These are phyloP conservation scores for Melampsora larici-populina DNA, from an alignment of 1,284 basidiomycete genomes.

Conservation along the genomic window DNA sequence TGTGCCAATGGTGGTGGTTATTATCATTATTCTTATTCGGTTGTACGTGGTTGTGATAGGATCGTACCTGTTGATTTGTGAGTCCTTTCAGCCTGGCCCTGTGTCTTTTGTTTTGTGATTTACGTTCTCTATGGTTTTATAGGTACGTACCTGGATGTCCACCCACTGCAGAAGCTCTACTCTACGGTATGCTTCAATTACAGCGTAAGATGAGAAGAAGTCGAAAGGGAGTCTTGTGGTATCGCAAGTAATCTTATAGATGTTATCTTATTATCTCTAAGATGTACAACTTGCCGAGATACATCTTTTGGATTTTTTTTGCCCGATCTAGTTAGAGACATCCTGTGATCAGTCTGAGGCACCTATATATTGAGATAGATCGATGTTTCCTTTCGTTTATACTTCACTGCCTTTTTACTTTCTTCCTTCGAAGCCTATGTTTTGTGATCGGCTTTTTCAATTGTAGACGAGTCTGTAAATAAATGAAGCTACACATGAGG, in stretches of 20 bases:
- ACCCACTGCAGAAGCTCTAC: slow-evolving; percentile 79
- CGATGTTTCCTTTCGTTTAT: no score
- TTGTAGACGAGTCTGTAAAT: no score
- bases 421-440: no score
- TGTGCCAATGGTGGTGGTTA: slow-evolving; percentile 99
- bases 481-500: no score
- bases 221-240: slow-evolving; percentile 88
- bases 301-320: no score
- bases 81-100: not conserved
- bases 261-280: no score
- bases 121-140: not conserved
- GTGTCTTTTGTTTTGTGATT: not conserved
- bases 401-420: no score
- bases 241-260: slow-evolving; percentile 37
- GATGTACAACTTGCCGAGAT: no score
- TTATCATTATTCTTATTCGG: slow-evolving; percentile 91
- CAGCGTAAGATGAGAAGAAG: slow-evolving; percentile 94
- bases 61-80: slow-evolving; percentile 93
- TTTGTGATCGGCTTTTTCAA: no score
- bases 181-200: slow-evolving; percentile 66
- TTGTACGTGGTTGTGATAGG: slow-evolving; percentile 97
- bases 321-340: no score
- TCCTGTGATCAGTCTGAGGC: no score
- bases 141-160: slow-evolving; percentile 80
- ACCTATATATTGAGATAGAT: no score